Percentiles rank a stretch among this genome's conserved stretches.
These are phyloP conservation scores for Mrakia hoshinonis DNA, from an alignment of 768 basidiomycete species.

Conservation along the genomic window DNA sequence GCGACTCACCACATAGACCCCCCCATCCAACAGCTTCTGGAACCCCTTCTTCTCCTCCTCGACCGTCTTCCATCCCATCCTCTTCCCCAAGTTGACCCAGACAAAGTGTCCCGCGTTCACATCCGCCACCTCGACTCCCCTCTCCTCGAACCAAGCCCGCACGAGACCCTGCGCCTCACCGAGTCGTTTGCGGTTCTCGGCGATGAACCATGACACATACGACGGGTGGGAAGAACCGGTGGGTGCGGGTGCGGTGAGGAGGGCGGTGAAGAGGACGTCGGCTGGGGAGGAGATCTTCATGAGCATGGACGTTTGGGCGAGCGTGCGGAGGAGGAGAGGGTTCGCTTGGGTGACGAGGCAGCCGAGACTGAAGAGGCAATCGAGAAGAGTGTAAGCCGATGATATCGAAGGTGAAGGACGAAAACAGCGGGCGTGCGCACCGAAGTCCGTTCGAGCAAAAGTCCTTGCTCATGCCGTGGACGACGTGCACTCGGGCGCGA, in stretches of 20 bases:
- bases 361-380: slow-evolving; percentile 35
- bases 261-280: slow-evolving; percentile 29
- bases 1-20: slow-evolving; percentile 38
- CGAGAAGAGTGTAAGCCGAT: not conserved
- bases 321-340: slow-evolving; percentile 36
- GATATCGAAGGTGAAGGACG: not conserved
- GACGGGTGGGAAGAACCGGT: not conserved
- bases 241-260: slow-evolving; percentile 15
- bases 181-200: slow-evolving; percentile 31
- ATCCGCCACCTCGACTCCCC: slow-evolving; percentile 36
- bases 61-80: slow-evolving; percentile 33
- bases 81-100: slow-evolving; percentile 37
- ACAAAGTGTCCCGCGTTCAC: slow-evolving; percentile 38
- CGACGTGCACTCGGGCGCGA: slow-evolving; percentile 36
- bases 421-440: not conserved
- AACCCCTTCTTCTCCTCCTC: slow-evolving; percentile 37
- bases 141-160: slow-evolving; percentile 35
- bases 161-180: slow-evolving; percentile 34
- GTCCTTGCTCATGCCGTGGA: slow-evolving; percentile 40
- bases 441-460: slow-evolving; percentile 28
- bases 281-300: slow-evolving; percentile 37
- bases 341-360: slow-evolving; percentile 38
- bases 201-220: slow-evolving; percentile 32
- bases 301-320: slow-evolving; percentile 38
- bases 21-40: slow-evolving; percentile 36